Evolutionary conservation across 345 rosid species (phyloP).

Genomic region (Eutrema heterophyllum): DNA sequence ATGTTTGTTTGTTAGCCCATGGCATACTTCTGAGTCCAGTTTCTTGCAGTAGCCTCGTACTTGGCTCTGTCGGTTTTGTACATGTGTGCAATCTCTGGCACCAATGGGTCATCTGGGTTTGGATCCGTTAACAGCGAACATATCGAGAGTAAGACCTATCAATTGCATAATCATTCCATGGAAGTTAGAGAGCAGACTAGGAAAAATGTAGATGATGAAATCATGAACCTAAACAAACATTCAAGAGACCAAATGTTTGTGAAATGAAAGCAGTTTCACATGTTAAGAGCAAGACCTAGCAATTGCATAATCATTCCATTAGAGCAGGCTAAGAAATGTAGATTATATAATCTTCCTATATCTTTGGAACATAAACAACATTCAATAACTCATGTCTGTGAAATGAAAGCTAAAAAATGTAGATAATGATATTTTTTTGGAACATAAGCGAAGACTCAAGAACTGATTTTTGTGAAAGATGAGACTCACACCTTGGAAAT

Average conservation of each 20-base stretch:
- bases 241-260: background rate
- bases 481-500: conserved; percentile 17
- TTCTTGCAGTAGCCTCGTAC: conserved; percentile 28
- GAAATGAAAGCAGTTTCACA: background rate
- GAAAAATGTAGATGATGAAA: no score
- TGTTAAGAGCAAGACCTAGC: background rate
- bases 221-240: background rate
- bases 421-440: background rate
- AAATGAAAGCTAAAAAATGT: background rate
- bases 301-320: background rate
- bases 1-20: conserved; percentile 17
- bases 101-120: conserved; percentile 37
- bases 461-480: background rate
- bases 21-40: conserved; percentile 27
- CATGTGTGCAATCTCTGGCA: conserved; percentile 35
- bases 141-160: conserved; percentile 33
- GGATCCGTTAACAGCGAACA: conserved; percentile 34
- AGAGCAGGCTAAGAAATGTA: background rate
- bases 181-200: background rate
- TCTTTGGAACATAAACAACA: background rate
- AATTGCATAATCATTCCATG: background rate
- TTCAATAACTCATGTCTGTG: background rate
- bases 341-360: background rate
- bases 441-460: background rate
- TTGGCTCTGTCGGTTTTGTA: conserved; percentile 30